Evolutionary conservation across 31 red algal species (phyloP).

Genomic region (Porphyra umbilicalis): DNA sequence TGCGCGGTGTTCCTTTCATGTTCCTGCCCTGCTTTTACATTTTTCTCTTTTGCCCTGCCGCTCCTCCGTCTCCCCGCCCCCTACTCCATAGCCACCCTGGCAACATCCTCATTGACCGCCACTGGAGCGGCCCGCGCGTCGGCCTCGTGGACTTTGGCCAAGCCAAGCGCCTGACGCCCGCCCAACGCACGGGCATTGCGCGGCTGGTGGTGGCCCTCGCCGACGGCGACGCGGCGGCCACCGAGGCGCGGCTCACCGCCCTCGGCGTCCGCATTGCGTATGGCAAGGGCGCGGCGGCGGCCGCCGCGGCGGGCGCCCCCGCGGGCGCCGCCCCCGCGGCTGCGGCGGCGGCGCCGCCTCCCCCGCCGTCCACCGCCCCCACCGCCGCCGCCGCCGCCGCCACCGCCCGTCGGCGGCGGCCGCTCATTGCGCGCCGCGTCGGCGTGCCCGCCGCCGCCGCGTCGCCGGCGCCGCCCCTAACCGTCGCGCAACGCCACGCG

Average conservation of each 20-base stretch:
- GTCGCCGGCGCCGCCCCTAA: neutral
- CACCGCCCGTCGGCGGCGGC: neutral
- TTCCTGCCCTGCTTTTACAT: too few species aligned
- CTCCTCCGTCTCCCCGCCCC: neutral
- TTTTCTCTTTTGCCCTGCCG: neutral
- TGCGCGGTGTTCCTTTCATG: neutral
- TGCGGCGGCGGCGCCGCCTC: neutral
- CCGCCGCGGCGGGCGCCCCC: neutral
- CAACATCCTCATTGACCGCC: conserved; percentile 1
- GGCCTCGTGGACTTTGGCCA: neutral
- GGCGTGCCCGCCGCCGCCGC: too few species aligned
- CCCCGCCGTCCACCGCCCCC: neutral
- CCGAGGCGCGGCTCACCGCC: neutral
- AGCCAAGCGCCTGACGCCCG: neutral
- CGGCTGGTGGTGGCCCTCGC: neutral
- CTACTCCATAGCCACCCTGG: neutral
- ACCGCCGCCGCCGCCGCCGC: neutral
- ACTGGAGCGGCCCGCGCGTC: neutral
- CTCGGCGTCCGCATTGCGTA: neutral
- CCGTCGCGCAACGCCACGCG: neutral
- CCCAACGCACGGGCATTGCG: neutral
- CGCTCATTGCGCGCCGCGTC: too few species aligned
- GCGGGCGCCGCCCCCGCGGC: neutral
- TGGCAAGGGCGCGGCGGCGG: neutral
- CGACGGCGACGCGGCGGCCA: neutral